Conservation (phyloP, 2,329 filamentous ascomycete species). For the Botrytis galanthina region DNA sequence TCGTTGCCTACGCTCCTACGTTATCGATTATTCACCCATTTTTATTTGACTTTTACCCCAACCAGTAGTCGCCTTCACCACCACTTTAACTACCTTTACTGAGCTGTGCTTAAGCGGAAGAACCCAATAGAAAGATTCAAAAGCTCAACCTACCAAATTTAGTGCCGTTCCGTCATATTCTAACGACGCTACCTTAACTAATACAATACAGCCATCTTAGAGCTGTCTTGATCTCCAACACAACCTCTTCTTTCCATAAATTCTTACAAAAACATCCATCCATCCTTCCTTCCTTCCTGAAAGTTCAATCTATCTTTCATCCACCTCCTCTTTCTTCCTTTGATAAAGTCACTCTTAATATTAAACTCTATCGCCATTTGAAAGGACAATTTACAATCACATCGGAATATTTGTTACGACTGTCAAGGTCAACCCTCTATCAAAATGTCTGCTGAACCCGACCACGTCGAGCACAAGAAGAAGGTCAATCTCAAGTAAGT, state of each 20-base stretch:
- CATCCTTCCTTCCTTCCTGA: background rate
- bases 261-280: background rate
- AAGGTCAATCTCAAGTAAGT: slow-evolving; percentile 81
- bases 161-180: slow-evolving; percentile 21
- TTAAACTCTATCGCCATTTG: background rate
- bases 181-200: slow-evolving; percentile 18
- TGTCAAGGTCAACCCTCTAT: slow-evolving; percentile 41
- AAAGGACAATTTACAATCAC: background rate
- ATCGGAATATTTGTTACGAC: slow-evolving; percentile 7
- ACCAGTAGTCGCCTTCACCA: background rate
- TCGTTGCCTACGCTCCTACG: slow-evolving; percentile 8
- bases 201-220: background rate
- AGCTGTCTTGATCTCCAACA: slow-evolving; percentile 20
- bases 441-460: slow-evolving; percentile 70
- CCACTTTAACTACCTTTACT: background rate
- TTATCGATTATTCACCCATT: slow-evolving; percentile 1
- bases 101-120: slow-evolving; percentile 9
- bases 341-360: background rate
- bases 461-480: slow-evolving; percentile 66
- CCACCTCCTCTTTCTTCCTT: slow-evolving; percentile 2
- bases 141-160: background rate
- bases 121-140: slow-evolving; percentile 18
- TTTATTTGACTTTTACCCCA: background rate
- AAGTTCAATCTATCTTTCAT: background rate
- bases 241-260: slow-evolving; percentile 10